Evolutionary conservation across 1,139 yeast genomes (phyloP).

Genomic region (Casaregolazyma lundiana): DNA sequence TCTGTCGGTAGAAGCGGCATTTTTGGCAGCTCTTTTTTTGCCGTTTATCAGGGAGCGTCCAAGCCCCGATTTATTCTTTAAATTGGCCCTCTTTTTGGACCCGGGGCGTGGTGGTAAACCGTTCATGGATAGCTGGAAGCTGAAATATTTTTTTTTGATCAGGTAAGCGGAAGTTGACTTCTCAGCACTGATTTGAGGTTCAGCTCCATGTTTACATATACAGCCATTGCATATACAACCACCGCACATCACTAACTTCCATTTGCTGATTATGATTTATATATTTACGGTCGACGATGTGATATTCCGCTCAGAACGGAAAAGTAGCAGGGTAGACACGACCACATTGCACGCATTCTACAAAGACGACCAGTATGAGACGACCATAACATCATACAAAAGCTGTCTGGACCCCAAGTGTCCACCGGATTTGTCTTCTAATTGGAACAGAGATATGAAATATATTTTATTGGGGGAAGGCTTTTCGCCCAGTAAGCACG

Average conservation of each 20-base stretch:
- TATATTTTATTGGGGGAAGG: slow-evolving; percentile 7
- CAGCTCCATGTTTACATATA: background rate
- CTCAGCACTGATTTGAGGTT: background rate
- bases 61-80: slow-evolving; percentile 76
- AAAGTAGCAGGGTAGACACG: background rate
- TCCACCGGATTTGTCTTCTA: background rate
- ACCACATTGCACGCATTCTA: slow-evolving; percentile 1
- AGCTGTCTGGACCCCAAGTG: slow-evolving; percentile 1
- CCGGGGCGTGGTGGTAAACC: slow-evolving; percentile 63
- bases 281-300: slow-evolving; percentile 1
- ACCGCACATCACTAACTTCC: background rate
- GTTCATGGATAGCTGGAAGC: slow-evolving; percentile 1
- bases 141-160: background rate
- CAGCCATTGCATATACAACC: too few species aligned
- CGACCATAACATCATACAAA: background rate
- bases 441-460: slow-evolving; percentile 1
- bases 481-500: background rate
- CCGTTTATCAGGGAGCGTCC: slow-evolving; percentile 82
- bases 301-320: background rate
- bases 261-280: too few species aligned
- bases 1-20: slow-evolving; percentile 70
- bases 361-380: background rate
- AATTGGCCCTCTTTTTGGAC: slow-evolving; percentile 49
- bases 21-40: slow-evolving; percentile 59
- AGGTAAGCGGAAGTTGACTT: background rate